These are phyloP conservation scores for Strigomonas galati DNA, from an alignment of 208 protist genomes.

Conservation along the genomic window DNA sequence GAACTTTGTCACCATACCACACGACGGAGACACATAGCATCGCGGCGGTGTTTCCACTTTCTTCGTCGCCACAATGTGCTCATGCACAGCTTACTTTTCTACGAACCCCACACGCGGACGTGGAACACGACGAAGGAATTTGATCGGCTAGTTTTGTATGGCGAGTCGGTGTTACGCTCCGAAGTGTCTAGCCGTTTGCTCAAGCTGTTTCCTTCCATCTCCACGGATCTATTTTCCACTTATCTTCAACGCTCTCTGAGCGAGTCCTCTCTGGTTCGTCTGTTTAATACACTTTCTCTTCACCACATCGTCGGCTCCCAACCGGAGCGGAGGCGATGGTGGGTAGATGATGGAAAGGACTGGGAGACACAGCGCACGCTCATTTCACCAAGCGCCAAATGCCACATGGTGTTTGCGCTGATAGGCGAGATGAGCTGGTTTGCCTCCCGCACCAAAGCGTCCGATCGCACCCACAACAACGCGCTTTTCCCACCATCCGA, in stretches of 20 bases:
- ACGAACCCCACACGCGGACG: conserved; percentile 38
- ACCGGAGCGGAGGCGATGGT: conserved; percentile 9
- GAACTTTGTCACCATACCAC: conserved; percentile 67
- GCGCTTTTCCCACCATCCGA: conserved; percentile 87
- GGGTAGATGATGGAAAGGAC: conserved; percentile 1
- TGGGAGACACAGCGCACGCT: neutral
- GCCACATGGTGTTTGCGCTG: conserved; percentile 70
- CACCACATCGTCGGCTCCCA: conserved; percentile 23
- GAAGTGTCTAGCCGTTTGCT: conserved; percentile 62
- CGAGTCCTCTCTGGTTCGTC: conserved; percentile 25
- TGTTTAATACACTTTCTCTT: conserved; percentile 60
- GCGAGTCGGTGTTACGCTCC: conserved; percentile 43
- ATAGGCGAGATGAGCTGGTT: conserved; percentile 89
- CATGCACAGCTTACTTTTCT: conserved; percentile 81
- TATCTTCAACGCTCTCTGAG: conserved; percentile 13
- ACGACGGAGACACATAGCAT: conserved; percentile 36
- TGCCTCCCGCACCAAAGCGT: conserved; percentile 65
- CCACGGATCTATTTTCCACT: neutral
- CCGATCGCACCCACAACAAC: conserved; percentile 87
- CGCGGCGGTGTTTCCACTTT: conserved; percentile 56
- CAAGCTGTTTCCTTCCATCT: conserved; percentile 51
- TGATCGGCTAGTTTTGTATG: conserved; percentile 62
- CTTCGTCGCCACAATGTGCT: conserved; percentile 86
- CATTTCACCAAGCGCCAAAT: conserved; percentile 24
- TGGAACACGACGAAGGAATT: conserved; percentile 83